phyloP scores from a whole-genome alignment of 345 rosid species.

The Syzygium oleosum region DNA sequence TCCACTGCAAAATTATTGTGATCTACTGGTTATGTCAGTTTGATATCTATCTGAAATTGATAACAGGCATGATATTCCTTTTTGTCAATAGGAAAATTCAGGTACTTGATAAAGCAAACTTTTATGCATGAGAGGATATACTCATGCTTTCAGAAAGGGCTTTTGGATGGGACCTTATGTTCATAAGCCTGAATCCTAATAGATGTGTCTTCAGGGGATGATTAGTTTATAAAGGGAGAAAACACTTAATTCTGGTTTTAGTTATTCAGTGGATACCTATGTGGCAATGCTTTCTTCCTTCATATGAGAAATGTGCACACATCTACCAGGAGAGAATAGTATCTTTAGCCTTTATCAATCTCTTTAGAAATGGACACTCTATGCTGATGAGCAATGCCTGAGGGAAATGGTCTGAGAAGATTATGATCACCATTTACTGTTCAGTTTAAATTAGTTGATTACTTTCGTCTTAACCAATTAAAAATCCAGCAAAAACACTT shows the following conservation, averaged over 20 bases:
- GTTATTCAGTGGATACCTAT: not conserved
- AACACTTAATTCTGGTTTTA: not conserved
- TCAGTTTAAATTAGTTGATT: not conserved
- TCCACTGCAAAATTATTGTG: not conserved
- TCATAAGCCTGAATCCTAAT: not conserved
- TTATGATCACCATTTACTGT: not conserved
- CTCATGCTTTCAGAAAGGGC: not conserved
- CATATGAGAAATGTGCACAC: not conserved
- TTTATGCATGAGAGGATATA: not conserved
- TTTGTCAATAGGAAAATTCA: not conserved
- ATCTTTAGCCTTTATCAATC: not conserved
- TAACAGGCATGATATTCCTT: not conserved
- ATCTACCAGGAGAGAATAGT: not conserved
- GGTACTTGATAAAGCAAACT: not conserved
- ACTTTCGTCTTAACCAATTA: not conserved
- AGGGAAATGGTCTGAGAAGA: not conserved
- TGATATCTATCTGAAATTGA: not conserved
- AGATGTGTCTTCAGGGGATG: not conserved
- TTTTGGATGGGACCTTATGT: not conserved
- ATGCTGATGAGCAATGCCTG: not conserved
- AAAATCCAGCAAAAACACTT: not conserved
- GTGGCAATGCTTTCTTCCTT: not conserved
- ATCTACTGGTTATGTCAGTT: not conserved
- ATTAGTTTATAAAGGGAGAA: not conserved
- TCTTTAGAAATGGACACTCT: not conserved